phyloP scores from a whole-genome alignment of 2,329 filamentous ascomycete genomes.

The Myriosclerotinia curreyana region DNA sequence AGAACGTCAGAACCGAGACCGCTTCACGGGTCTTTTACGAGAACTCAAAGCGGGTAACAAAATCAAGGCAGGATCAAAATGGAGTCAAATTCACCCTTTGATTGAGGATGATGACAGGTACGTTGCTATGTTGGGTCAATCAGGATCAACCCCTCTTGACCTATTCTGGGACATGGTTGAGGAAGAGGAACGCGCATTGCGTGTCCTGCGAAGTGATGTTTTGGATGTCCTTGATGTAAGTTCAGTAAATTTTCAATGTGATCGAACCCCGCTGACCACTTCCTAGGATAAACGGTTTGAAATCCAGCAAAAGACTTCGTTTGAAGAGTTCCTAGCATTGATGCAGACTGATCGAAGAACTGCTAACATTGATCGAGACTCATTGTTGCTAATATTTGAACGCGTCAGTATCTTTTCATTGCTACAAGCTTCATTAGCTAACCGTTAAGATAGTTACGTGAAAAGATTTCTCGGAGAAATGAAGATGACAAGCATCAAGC shows the following conservation, averaged over 20 bases:
- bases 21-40: constrained; percentile 69
- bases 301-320: constrained; percentile 78
- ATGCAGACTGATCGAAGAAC: constrained; percentile 86
- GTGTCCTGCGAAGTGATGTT: constrained; percentile 76
- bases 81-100: constrained; percentile 73
- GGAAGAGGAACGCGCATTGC: constrained; percentile 85
- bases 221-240: constrained; percentile 84
- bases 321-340: constrained; percentile 81
- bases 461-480: constrained; percentile 76
- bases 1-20: constrained; percentile 83
- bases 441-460: constrained; percentile 59
- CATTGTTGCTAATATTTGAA: constrained; percentile 77
- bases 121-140: constrained; percentile 74
- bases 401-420: constrained; percentile 53
- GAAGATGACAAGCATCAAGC: constrained; percentile 80
- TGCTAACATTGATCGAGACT: constrained; percentile 79
- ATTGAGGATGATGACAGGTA: constrained; percentile 83
- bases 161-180: constrained; percentile 96
- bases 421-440: constrained; percentile 28
- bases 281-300: constrained; percentile 84
- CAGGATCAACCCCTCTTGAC: constrained; percentile 81
- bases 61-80: constrained; percentile 87
- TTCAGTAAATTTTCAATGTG: constrained; percentile 24
- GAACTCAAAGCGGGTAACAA: constrained; percentile 73
- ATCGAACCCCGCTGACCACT: constrained; percentile 40